Evolutionary conservation across 2,329 filamentous ascomycete species (phyloP).

Genomic region (Xylariales sp.): DNA sequence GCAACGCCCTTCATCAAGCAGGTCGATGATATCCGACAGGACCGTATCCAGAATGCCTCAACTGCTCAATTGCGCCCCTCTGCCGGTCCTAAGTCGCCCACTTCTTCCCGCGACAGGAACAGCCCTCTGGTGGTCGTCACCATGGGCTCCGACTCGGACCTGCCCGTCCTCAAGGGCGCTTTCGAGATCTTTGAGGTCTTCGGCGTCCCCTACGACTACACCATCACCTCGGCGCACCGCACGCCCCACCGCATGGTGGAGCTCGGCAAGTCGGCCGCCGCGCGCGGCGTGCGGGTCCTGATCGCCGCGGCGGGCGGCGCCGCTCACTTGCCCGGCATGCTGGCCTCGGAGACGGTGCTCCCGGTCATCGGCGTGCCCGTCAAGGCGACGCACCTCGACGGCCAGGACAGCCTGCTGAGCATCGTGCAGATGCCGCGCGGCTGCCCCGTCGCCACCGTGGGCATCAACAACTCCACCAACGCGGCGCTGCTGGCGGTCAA

Average conservation of each 20-base stretch:
- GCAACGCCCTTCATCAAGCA: slow-evolving; percentile 66
- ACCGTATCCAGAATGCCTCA: slow-evolving; percentile 39
- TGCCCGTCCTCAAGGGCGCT: slow-evolving; percentile 61
- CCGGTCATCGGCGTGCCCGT: slow-evolving; percentile 77
- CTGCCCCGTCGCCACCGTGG: slow-evolving; percentile 70
- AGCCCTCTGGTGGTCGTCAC: slow-evolving; percentile 67
- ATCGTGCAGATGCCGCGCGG: slow-evolving; percentile 77
- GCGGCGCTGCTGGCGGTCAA: slow-evolving; percentile 68
- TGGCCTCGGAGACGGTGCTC: slow-evolving; percentile 64
- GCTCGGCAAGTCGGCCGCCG: slow-evolving; percentile 59
- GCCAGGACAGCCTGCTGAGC: slow-evolving; percentile 65
- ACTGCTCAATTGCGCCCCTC: no score
- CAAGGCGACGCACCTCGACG: slow-evolving; percentile 68
- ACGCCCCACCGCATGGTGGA: slow-evolving; percentile 68
- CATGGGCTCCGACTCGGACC: slow-evolving; percentile 80
- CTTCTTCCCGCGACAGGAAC: slow-evolving; percentile 24
- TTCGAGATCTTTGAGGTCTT: slow-evolving; percentile 66
- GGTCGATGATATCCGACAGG: slow-evolving; percentile 55
- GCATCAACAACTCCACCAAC: slow-evolving; percentile 77
- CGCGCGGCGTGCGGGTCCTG: slow-evolving; percentile 65
- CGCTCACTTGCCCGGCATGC: slow-evolving; percentile 71
- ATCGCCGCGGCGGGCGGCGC: slow-evolving; percentile 75
- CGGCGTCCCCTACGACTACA: slow-evolving; percentile 65
- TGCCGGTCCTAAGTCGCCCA: no score
- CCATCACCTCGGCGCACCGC: slow-evolving; percentile 77